Evolutionary conservation across 164 flowering plant species (phyloP).

Genomic region (Stephania yunnanensis): DNA sequence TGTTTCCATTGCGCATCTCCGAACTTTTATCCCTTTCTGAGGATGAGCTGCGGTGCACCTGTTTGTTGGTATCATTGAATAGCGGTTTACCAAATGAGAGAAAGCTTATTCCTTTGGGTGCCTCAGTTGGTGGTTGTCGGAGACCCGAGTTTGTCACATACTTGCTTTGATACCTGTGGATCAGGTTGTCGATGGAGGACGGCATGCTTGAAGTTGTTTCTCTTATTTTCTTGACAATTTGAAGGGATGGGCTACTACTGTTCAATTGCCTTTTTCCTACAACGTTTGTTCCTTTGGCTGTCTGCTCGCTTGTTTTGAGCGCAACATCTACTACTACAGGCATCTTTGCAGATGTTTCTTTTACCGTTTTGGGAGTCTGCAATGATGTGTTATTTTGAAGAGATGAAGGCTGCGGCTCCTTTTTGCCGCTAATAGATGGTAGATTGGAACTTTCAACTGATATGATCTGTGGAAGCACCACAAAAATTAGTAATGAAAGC

Average conservation of each 20-base stretch:
- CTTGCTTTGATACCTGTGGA: constrained; percentile 19
- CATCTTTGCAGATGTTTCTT: no score
- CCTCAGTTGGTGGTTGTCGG: constrained; percentile 21
- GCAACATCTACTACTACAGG: no score
- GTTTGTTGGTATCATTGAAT: constrained; percentile 10
- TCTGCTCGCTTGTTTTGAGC: no score
- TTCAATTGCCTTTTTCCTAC: constrained; percentile 15
- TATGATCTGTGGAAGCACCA: no score
- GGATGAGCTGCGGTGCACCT: constrained; percentile 15
- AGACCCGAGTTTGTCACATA: constrained; percentile 13
- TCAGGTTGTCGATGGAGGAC: not conserved
- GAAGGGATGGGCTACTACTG: constrained; percentile 5
- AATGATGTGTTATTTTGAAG: no score
- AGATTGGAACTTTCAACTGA: no score
- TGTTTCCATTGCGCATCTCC: constrained; percentile 11
- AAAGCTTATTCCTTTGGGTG: constrained; percentile 51
- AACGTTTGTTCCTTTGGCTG: constrained; percentile 47
- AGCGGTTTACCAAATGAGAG: constrained; percentile 30
- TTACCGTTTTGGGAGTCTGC: no score
- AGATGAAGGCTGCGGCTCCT: no score
- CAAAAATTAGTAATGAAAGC: no score
- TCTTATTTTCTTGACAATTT: constrained; percentile 10
- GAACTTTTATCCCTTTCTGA: constrained; percentile 13
- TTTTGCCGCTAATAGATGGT: no score
- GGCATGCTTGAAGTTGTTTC: not conserved